Conservation (phyloP, 352 stramenopile species). For the Pythium dissimile region DNA sequence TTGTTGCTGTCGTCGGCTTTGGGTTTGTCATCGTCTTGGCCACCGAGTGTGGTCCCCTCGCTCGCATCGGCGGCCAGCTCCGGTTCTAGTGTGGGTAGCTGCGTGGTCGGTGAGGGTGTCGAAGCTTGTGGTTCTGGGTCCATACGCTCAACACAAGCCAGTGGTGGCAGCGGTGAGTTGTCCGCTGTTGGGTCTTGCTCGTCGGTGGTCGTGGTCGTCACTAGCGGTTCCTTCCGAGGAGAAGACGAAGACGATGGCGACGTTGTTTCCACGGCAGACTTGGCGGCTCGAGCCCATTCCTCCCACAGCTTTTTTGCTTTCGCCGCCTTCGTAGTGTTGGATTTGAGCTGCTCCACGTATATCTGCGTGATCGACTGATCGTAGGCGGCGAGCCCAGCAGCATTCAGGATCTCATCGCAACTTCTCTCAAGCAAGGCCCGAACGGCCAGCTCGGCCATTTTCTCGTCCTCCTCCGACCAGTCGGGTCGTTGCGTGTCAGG, state of each 20-base stretch:
- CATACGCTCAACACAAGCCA: too few species aligned
- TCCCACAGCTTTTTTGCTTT: conserved; percentile 16
- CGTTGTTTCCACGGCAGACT: too few species aligned
- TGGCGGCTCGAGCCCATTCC: conserved; percentile 10
- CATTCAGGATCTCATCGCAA: not conserved
- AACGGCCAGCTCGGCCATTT: too few species aligned
- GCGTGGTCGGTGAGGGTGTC: too few species aligned
- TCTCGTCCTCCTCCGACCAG: too few species aligned
- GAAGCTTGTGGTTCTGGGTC: too few species aligned
- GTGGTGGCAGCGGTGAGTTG: too few species aligned
- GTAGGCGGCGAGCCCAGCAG: not conserved
- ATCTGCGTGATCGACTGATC: not conserved
- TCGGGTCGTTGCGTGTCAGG: too few species aligned
- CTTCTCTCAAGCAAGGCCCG: not conserved
- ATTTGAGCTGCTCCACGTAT: not conserved
- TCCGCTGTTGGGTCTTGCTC: too few species aligned
- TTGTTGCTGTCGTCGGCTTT: not conserved
- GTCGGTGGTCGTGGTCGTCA: too few species aligned
- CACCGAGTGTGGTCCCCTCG: conserved; percentile 1
- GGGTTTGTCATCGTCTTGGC: not conserved
- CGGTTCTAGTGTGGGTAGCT: not conserved
- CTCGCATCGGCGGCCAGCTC: not conserved
- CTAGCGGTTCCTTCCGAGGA: too few species aligned
- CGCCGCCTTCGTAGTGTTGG: conserved; percentile 5
- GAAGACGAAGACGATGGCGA: too few species aligned